A percentile compares a stretch with the other conserved stretches of the same genome.
Conservation (phyloP, 2,329 filamentous ascomycete genomes). For the Rhinocladiella mackenziei region DNA sequence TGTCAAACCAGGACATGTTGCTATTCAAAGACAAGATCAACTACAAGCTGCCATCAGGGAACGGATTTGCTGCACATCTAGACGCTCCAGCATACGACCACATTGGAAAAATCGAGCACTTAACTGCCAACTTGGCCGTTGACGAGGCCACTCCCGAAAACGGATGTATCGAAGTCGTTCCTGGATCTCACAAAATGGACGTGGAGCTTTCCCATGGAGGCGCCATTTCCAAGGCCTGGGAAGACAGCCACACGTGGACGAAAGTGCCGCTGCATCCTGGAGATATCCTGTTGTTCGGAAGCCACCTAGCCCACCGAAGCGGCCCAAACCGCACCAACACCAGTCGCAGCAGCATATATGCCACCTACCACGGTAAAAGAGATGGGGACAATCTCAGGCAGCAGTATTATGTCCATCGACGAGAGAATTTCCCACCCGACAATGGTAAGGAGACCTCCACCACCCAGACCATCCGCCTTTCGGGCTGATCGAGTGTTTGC, state of each 20-base stretch:
- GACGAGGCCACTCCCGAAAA: conserved; percentile 34
- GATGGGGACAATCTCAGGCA: conserved; percentile 14
- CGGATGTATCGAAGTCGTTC: conserved; percentile 36
- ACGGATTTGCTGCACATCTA: conserved; percentile 37
- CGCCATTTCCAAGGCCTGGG: conserved; percentile 34
- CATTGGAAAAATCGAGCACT: conserved; percentile 36
- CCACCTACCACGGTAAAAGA: conserved; percentile 28
- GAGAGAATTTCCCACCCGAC: conserved; percentile 20
- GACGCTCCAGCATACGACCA: conserved; percentile 38
- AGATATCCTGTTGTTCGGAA: conserved; percentile 36
- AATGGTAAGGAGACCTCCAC: conserved; percentile 5
- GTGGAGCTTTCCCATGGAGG: conserved; percentile 34
- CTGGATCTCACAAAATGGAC: conserved; percentile 35
- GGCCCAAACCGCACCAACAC: conserved; percentile 31
- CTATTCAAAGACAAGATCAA: conserved; percentile 40
- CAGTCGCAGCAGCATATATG: conserved; percentile 32
- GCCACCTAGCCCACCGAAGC: conserved; percentile 35
- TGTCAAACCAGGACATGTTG: conserved; percentile 36
- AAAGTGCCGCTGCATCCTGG: conserved; percentile 33
- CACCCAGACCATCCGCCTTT: not conserved
- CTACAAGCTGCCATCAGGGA: conserved; percentile 35
- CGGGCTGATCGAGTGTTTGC: not conserved
- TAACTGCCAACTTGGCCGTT: conserved; percentile 37
- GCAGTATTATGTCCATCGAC: conserved; percentile 15
- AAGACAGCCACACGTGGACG: conserved; percentile 33